Conservation (phyloP, 768 basidiomycete genomes). For the Russula earlei region DNA sequence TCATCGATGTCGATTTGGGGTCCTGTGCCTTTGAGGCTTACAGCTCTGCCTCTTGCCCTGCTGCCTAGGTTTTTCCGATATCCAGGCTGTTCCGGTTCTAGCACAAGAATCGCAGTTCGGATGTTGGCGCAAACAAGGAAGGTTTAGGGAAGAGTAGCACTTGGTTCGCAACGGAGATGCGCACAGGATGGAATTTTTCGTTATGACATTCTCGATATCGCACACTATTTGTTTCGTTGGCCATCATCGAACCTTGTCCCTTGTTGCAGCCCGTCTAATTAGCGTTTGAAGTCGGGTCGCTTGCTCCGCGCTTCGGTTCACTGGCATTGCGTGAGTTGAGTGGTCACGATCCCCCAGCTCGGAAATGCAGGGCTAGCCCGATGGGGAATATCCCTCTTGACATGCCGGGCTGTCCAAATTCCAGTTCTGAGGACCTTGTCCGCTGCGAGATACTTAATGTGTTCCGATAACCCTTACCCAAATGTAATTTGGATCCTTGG, state of each 20-base stretch:
- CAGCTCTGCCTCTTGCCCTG: not conserved
- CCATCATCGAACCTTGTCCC: not conserved
- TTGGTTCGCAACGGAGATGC: not conserved
- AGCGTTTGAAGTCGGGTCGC: not conserved
- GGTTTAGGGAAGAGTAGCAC: not conserved
- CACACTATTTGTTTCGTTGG: not conserved
- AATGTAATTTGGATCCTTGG: too few species aligned
- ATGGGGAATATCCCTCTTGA: too few species aligned
- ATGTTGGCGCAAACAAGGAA: not conserved
- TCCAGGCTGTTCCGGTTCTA: not conserved
- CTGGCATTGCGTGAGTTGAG: too few species aligned
- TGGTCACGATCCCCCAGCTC: too few species aligned
- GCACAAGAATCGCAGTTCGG: not conserved
- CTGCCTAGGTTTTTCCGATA: not conserved
- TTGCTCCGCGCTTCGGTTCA: slow-evolving; percentile 10
- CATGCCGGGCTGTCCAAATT: too few species aligned
- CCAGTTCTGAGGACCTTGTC: too few species aligned
- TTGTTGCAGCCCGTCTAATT: not conserved
- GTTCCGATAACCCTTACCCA: not conserved
- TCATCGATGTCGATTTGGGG: too few species aligned
- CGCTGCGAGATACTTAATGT: not conserved
- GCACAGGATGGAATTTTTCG: not conserved
- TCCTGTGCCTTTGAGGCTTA: not conserved
- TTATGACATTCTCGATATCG: not conserved
- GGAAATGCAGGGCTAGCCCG: too few species aligned